Evolutionary conservation across 371 early-diverging fungal genomes (phyloP), one percentile per base, ranked within the genome.

Genomic region (Mycotypha africana): DNA sequence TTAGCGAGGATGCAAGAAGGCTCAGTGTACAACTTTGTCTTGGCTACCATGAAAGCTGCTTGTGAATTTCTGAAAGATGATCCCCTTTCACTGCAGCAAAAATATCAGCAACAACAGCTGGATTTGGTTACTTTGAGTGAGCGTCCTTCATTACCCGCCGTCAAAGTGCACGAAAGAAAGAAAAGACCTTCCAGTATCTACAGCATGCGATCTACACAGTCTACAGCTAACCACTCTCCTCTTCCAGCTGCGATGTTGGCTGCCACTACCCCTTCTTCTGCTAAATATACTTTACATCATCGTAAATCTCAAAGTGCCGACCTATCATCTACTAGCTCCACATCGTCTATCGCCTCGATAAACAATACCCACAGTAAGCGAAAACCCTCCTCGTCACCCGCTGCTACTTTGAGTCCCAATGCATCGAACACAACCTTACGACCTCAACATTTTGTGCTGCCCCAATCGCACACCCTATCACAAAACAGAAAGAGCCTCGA

Each of bases 1-100:
- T 55, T 79, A 15, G 73, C 75, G 20, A 44, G 60, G 15, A 58
- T 58, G 58, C 61, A 72, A 19, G 74, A 79, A 52, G 49, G 68
- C 12, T 62, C 79, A 0, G 82, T 70, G 16, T 63, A 33, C 53
- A 74, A 70, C 17, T 80, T 77, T 47, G 79, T 72, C 6, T 47
- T 78, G 25, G 70, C 71, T 20, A 79, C 81, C 0, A 56, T 79
- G 42, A 74, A 76, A 40, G 62, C 76, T 0, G 68, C 79, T 2
- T 57, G 70, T 26, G 72, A 76, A 41, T 81, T 76, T 38, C 49
- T 81, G 17, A 79, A 76, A 51, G 67, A 61, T 2, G 81, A 81
- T 45, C 81, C 81, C 2, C 51, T 81, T 12, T 63, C 67, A 5
- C 30, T 81, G 2, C 40, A 54, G 17, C 68, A 70, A 5, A 6